Evolutionary conservation across 2,329 filamentous ascomycete species (phyloP).

Genomic region (Pyricularia pennisetigena): DNA sequence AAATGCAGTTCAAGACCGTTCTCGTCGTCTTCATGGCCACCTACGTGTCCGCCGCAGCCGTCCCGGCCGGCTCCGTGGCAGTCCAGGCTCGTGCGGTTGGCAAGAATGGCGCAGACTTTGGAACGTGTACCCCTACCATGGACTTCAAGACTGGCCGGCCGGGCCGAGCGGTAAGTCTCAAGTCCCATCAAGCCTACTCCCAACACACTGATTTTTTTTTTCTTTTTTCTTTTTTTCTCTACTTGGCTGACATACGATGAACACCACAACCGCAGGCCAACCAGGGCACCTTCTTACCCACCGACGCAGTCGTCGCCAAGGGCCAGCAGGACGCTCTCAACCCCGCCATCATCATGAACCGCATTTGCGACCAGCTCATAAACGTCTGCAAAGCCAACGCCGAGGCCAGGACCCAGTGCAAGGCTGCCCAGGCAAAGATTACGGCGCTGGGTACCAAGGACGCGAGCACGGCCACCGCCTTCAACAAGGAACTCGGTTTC

Average conservation of each 20-base stretch:
- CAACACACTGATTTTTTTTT: not conserved
- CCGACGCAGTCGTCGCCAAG: slow-evolving; percentile 41
- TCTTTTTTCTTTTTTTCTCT: not conserved
- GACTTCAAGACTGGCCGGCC: slow-evolving; percentile 45
- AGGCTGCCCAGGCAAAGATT: slow-evolving; percentile 38
- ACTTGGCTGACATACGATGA: not conserved
- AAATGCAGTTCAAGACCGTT: slow-evolving; percentile 11
- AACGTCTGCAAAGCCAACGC: slow-evolving; percentile 49
- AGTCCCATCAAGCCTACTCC: not conserved
- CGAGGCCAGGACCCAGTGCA: slow-evolving; percentile 38
- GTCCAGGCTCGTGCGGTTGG: not conserved
- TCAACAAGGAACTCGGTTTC: slow-evolving; percentile 30
- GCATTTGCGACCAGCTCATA: slow-evolving; percentile 49
- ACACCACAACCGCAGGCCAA: slow-evolving; percentile 16
- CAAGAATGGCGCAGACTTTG: slow-evolving; percentile 32
- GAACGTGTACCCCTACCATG: slow-evolving; percentile 37
- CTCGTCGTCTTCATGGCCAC: slow-evolving; percentile 14
- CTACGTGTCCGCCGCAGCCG: slow-evolving; percentile 11
- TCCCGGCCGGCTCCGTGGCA: slow-evolving; percentile 3
- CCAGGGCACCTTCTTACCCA: slow-evolving; percentile 50
- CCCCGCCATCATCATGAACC: slow-evolving; percentile 55
- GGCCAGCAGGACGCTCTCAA: slow-evolving; percentile 45
- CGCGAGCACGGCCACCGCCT: slow-evolving; percentile 35
- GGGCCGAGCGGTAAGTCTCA: slow-evolving; percentile 26
- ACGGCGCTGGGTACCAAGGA: slow-evolving; percentile 37